A percentile compares a stretch with the other conserved stretches of the same genome.
Evolutionary conservation across 1,139 yeast genomes (phyloP).

Genomic region (Blastobotrys petasosporus): DNA sequence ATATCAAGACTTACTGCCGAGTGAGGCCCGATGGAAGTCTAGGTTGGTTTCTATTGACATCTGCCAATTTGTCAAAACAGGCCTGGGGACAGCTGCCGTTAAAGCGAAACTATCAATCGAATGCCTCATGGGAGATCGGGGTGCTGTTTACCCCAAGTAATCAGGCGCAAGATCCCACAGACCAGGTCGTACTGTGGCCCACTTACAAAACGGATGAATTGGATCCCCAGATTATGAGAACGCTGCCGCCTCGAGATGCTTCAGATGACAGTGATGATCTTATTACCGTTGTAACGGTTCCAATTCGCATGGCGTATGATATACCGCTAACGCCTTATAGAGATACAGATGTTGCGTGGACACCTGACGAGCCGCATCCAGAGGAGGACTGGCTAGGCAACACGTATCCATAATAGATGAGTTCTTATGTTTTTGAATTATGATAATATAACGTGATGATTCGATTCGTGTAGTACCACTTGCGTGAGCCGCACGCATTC

Average conservation of each 20-base stretch:
- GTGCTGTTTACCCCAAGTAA: constrained; percentile 25
- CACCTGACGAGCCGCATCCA: constrained; percentile 18
- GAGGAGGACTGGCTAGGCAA: constrained; percentile 25
- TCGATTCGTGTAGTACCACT: too few species aligned
- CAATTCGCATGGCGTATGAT: constrained; percentile 29
- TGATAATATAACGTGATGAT: too few species aligned
- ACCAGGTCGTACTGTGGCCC: constrained; percentile 15
- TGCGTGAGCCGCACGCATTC: too few species aligned
- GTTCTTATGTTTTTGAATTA: too few species aligned
- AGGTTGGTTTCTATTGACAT: constrained; percentile 32
- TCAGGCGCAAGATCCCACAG: constrained; percentile 7
- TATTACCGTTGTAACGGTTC: constrained; percentile 5
- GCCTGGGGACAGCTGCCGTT: constrained; percentile 33
- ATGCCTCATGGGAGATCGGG: constrained; percentile 34
- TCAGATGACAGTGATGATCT: neutral
- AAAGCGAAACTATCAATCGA: constrained; percentile 20
- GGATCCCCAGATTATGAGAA: neutral
- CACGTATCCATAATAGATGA: constrained; percentile 2
- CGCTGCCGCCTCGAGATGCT: neutral
- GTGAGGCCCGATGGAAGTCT: constrained; percentile 17
- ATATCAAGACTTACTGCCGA: constrained; percentile 33
- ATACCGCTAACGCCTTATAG: constrained; percentile 24
- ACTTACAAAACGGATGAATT: constrained; percentile 16
- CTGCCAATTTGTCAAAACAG: constrained; percentile 34
- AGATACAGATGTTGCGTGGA: constrained; percentile 23